Conservation (phyloP, 352 stramenopile genomes). For the Phytophthora multivora region DNA sequence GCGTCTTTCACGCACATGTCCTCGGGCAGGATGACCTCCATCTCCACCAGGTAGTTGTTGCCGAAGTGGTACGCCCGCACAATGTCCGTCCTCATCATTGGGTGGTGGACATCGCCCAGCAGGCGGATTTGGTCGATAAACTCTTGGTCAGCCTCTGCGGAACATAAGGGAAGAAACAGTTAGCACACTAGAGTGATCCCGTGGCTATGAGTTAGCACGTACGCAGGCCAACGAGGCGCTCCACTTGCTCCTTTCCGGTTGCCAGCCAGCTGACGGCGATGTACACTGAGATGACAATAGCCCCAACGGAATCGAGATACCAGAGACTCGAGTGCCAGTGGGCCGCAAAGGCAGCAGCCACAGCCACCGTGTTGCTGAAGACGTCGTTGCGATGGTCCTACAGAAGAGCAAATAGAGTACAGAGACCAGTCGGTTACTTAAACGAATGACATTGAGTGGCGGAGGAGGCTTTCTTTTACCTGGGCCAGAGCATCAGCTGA, state of each 20-base stretch:
- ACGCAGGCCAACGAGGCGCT: slow-evolving; percentile 88
- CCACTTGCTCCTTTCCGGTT: slow-evolving; percentile 96
- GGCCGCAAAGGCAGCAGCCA: slow-evolving; percentile 76
- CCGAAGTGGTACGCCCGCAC: slow-evolving; percentile 96
- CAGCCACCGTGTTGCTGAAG: slow-evolving; percentile 93
- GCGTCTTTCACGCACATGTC: slow-evolving; percentile 92
- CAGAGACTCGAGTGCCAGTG: slow-evolving; percentile 83
- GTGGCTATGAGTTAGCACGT: slow-evolving; percentile 28
- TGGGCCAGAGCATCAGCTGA: slow-evolving; percentile 78
- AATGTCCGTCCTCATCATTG: slow-evolving; percentile 93
- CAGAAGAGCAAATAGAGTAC: slow-evolving; percentile 3
- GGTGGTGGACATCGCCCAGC: slow-evolving; percentile 89
- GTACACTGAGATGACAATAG: slow-evolving; percentile 96
- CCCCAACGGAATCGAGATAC: slow-evolving; percentile 94
- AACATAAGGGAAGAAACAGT: background rate
- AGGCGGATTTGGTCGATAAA: slow-evolving; percentile 94
- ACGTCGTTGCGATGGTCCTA: slow-evolving; percentile 98
- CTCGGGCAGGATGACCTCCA: slow-evolving; percentile 86
- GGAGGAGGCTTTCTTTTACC: slow-evolving; percentile 36
- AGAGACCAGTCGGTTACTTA: slow-evolving; percentile 7
- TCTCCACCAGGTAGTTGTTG: slow-evolving; percentile 94
- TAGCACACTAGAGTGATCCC: background rate
- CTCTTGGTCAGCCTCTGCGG: slow-evolving; percentile 83
- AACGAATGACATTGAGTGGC: background rate
- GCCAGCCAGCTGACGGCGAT: slow-evolving; percentile 96